Evolutionary conservation across 1,284 basidiomycete species (phyloP).

Genomic region (Serendipita sp.): DNA sequence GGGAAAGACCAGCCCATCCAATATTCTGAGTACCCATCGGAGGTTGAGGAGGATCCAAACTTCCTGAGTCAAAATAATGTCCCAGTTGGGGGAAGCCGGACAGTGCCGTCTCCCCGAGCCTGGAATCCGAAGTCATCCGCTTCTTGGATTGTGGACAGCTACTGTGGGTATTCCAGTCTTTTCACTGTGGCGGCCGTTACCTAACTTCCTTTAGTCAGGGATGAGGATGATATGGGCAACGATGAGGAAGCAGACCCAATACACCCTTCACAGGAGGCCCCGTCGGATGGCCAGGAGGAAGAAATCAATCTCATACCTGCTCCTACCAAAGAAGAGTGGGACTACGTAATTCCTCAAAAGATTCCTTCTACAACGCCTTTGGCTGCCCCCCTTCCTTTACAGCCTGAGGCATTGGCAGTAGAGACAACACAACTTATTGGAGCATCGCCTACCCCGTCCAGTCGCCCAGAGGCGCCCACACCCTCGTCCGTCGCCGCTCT

Average conservation of each 20-base stretch:
- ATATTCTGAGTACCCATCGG: neutral
- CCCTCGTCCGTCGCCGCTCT: neutral
- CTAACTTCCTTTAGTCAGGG: neutral
- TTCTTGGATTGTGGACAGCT: neutral
- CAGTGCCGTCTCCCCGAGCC: neutral
- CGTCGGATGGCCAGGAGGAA: neutral
- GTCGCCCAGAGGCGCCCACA: neutral
- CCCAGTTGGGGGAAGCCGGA: neutral
- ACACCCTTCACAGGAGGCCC: neutral
- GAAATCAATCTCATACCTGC: neutral
- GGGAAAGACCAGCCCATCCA: slow-evolving; percentile 2
- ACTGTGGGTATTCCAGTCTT: neutral
- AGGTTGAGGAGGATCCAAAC: neutral
- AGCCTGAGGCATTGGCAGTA: neutral
- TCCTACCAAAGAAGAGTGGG: slow-evolving; percentile 1
- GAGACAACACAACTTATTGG: too few relatives aligned
- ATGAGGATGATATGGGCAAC: neutral
- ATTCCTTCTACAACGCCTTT: neutral
- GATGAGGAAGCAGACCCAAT: neutral
- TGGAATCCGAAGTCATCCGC: slow-evolving; percentile 1
- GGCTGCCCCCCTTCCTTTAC: neutral
- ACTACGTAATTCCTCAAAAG: neutral
- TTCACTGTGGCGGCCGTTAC: neutral
- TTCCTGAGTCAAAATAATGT: neutral
- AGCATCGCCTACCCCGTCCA: neutral